These are phyloP conservation scores for Rhinocladiella similis DNA, from an alignment of 2,329 filamentous ascomycete genomes.

Conservation along the genomic window DNA sequence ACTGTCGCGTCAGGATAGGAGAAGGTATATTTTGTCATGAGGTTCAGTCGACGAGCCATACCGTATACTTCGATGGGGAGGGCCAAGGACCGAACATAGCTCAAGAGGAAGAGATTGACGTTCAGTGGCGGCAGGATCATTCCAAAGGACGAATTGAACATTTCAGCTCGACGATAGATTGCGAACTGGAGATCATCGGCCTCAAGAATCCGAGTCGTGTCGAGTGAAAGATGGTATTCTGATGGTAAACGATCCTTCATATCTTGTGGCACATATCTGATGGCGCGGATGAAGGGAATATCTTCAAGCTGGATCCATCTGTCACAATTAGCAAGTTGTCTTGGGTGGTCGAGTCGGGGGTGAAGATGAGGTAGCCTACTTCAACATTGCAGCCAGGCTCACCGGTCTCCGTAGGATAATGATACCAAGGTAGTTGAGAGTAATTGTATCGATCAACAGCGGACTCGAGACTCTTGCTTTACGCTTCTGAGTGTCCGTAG, in stretches of 20 bases:
- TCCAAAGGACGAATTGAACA: conserved; percentile 67
- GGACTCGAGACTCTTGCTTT: conserved; percentile 49
- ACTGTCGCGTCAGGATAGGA: conserved; percentile 48
- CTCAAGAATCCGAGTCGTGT: conserved; percentile 44
- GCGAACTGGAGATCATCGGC: conserved; percentile 63
- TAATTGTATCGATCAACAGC: conserved; percentile 71
- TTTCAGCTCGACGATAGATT: conserved; percentile 61
- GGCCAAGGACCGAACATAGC: conserved; percentile 69
- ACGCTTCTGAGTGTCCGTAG: conserved; percentile 37
- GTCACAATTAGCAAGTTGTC: conserved; percentile 33
- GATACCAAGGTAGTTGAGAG: conserved; percentile 76
- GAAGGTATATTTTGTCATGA: conserved; percentile 55
- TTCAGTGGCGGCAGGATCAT: conserved; percentile 75
- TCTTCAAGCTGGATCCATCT: conserved; percentile 67
- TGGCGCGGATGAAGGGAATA: conserved; percentile 69
- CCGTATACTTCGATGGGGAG: conserved; percentile 71
- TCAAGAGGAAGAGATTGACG: conserved; percentile 64
- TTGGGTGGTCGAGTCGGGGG: too few species aligned
- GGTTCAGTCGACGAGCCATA: conserved; percentile 58
- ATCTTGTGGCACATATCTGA: conserved; percentile 44
- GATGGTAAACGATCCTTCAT: conserved; percentile 47
- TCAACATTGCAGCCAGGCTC: conserved; percentile 69
- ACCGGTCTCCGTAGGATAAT: conserved; percentile 74
- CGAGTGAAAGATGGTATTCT: conserved; percentile 41
- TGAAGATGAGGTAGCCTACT: conserved; percentile 32